Percentiles rank a stretch among this genome's conserved stretches.
phyloP scores from a whole-genome alignment of 306 rosid species.

The Medicago ruthenica region DNA sequence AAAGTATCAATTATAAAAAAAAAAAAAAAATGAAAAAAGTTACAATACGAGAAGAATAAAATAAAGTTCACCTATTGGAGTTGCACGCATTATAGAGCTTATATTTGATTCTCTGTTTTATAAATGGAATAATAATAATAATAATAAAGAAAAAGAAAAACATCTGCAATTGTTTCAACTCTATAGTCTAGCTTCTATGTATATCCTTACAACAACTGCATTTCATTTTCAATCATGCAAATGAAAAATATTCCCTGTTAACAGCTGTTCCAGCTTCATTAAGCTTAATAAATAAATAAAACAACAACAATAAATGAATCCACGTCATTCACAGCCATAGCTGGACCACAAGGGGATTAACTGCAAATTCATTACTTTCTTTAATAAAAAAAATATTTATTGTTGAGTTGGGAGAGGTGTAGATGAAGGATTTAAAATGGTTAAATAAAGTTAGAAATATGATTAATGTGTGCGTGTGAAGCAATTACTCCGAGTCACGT shows the following conservation, averaged over 20 bases:
- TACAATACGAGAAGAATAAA: neutral
- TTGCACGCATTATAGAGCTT: neutral
- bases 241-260: neutral
- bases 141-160: neutral
- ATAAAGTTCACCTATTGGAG: neutral
- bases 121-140: neutral
- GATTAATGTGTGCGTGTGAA: constrained; percentile 46
- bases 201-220: constrained; percentile 15
- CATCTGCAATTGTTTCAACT: constrained; percentile 25
- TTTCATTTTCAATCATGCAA: constrained; percentile 10
- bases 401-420: neutral
- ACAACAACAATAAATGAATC: neutral
- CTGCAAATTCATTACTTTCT: neutral
- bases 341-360: constrained; percentile 47
- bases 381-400: neutral
- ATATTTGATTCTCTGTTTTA: constrained; percentile 7
- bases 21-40: neutral
- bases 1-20: neutral
- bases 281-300: neutral
- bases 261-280: constrained; percentile 37
- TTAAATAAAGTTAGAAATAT: constrained; percentile 27
- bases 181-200: constrained; percentile 1
- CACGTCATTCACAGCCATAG: constrained; percentile 25
- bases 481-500: constrained; percentile 1
- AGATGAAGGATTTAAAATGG: neutral